Base-by-base conservation (phyloP, 83 land plant genomes). In the Picea abies region DNA sequence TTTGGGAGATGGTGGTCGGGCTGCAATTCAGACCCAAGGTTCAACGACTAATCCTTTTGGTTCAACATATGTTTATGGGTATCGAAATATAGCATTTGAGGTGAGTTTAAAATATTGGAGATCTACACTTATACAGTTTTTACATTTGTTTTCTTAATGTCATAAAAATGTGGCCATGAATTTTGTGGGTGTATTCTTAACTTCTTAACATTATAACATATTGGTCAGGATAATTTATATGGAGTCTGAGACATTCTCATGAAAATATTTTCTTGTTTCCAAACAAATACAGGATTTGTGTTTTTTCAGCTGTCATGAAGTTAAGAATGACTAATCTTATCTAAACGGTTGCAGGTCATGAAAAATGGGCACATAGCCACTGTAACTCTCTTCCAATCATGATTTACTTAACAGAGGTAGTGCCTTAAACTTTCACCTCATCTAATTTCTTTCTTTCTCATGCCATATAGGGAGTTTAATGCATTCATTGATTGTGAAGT, bases 21-120 rank as follows among this genome's bases (percentile, higher is more conserved):
- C 99, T 62, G 99, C 99, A 41, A 96, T 96, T 44, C 99, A 96
- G 71, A 96, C 99, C 12, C 99, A 96, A 80, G 99, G 97, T n/a
- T 96, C 99, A 58, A 89, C 90, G 15, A 93, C 88, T 90, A 96
- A 96, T 79, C 99, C 99, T 35, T 96, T 96, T 86, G 99, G 99
- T 25, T 94, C 99, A 71, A 94, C 99, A 60, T 94, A 91, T 84
- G 97, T 96, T 2, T 96, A 96, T 87, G 98, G 99, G 3, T 96
- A 94, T 85, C 97, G 88, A 20, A 93, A 96, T 87, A 88, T 94
- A 80, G 99, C 99, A 16, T 89, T 96, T 82, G 99, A 96, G 97
- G 97, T 93, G 80, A 78, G 84, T 22, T 47, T 52, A 47, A 23
- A 4, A n/a, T 44, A 32, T 39, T 44, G 9, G 9, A n/a, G 12